A percentile compares a stretch with the other conserved stretches of the same genome.
These are phyloP conservation scores for Tetrahymena borealis DNA, from an alignment of 73 alveolate genomes.

Conservation along the genomic window DNA sequence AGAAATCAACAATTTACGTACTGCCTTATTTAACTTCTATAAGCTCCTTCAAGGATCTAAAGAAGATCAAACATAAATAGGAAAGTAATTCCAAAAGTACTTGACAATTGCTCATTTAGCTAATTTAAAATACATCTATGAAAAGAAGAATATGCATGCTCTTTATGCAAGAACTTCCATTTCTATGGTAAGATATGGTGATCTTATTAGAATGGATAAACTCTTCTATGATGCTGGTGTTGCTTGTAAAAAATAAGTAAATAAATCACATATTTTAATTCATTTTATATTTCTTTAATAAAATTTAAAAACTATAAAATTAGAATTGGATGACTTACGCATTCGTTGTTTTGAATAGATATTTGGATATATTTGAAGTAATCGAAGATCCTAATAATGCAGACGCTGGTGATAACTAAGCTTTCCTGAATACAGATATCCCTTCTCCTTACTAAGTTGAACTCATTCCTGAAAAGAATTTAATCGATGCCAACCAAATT, in stretches of 20 bases:
- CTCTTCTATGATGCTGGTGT: conserved; percentile 98
- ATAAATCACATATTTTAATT: no score
- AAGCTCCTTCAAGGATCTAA: conserved; percentile 75
- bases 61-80: conserved; percentile 71
- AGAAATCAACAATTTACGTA: conserved; percentile 82
- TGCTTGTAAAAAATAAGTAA: conserved; percentile 77
- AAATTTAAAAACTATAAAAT: conserved; percentile 38
- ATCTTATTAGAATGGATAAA: conserved; percentile 92
- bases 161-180: conserved; percentile 83
- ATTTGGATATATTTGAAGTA: conserved; percentile 94
- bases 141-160: conserved; percentile 62
- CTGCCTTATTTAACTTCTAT: conserved; percentile 71
- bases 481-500: conserved; percentile 75
- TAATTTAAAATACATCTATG: conserved; percentile 73
- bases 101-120: conserved; percentile 73
- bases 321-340: conserved; percentile 72
- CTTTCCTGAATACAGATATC: conserved; percentile 93
- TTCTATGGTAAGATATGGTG: conserved; percentile 92
- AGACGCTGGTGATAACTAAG: conserved; percentile 87
- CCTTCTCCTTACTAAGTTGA: conserved; percentile 86
- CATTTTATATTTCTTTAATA: no score
- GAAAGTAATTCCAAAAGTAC: conserved; percentile 71
- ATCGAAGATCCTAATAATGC: conserved; percentile 95
- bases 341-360: conserved; percentile 90
- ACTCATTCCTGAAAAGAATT: conserved; percentile 91